Conservation (phyloP, 768 basidiomycete genomes). For the Astraeus odoratus region DNA sequence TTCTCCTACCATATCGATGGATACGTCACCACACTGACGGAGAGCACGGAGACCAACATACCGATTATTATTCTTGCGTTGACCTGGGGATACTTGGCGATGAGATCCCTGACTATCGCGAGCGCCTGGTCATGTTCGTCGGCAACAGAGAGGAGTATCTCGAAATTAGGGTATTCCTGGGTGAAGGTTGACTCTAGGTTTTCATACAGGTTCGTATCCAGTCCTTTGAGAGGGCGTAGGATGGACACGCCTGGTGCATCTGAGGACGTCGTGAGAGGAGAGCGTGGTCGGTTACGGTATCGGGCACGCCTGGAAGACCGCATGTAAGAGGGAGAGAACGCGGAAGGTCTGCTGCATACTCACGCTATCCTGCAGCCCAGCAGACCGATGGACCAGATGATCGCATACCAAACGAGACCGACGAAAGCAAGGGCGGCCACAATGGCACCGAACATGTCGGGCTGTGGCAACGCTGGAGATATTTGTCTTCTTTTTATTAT, state of each 20-base stretch:
- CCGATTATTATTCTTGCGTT: slow-evolving; percentile 72
- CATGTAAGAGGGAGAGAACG: slow-evolving; percentile 2
- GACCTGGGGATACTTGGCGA: slow-evolving; percentile 71
- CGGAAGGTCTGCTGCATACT: slow-evolving; percentile 21
- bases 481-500: too few relatives aligned
- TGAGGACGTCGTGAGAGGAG: slow-evolving; percentile 47
- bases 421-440: slow-evolving; percentile 25
- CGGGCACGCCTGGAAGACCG: slow-evolving; percentile 53
- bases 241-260: slow-evolving; percentile 86
- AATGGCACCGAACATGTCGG: too few relatives aligned
- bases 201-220: slow-evolving; percentile 94
- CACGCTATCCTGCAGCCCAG: slow-evolving; percentile 69
- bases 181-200: slow-evolving; percentile 90
- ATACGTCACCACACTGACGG: background rate
- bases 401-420: slow-evolving; percentile 53
- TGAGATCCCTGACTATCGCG: slow-evolving; percentile 69
- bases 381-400: slow-evolving; percentile 58
- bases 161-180: slow-evolving; percentile 88
- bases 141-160: slow-evolving; percentile 89
- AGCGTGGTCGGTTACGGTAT: slow-evolving; percentile 62
- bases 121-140: slow-evolving; percentile 84
- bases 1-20: slow-evolving; percentile 46
- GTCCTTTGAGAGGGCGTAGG: slow-evolving; percentile 87
- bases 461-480: too few relatives aligned
- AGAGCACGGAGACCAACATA: slow-evolving; percentile 27